Evolutionary conservation across 2,329 filamentous ascomycete genomes (phyloP), one percentile per base, ranked within the genome.

Genomic region (Grosmannia huntii): DNA sequence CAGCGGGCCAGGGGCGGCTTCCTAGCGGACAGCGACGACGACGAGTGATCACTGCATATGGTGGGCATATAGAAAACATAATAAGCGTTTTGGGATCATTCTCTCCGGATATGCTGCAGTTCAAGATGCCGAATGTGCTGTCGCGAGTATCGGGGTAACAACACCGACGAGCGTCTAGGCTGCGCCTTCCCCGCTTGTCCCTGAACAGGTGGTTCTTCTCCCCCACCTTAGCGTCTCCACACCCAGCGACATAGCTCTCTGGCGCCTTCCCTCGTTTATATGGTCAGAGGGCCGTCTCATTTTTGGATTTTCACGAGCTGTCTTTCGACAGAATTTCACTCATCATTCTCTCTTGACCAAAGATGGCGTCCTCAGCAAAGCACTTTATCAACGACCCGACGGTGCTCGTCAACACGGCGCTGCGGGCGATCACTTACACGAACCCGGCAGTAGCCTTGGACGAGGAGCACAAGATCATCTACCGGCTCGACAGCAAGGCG

Each of bases 381-480:
- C 91, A 96, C 75, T 96, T 96, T 76, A 83, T 96, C 76, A 84
- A 90, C 70, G 87, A 95, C 69, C 84, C 90, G 49, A 82, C 84
- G 57, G 80, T 87, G 67, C 82, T 96, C 56, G 89, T 96, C 69
- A 79, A 82, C 68, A 78, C 83, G 49, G 88, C 91, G 51, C 83
- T 96, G 23, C 80, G 84, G 65, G 84, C 86, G 62, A 77, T 94
- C 38, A 92, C 90, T 25, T 75, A 88, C 61, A 90, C 87, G 55
- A 96, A 96, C 71, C 92, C 92, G 10, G 86, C 86, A 41, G 76
- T 95, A 27, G 86, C 87, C 56, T 81, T 94, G 64, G 90, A 96
- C 69, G 71, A 74, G 33, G 76, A 83, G 56, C 87, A 95, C 75
- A 96, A 96, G 71, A 86, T 95, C 66, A 73, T 95, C 67, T 95